These are phyloP conservation scores for Mortierella antarctica DNA, from an alignment of 192 early-diverging fungal genomes.

Conservation along the genomic window DNA sequence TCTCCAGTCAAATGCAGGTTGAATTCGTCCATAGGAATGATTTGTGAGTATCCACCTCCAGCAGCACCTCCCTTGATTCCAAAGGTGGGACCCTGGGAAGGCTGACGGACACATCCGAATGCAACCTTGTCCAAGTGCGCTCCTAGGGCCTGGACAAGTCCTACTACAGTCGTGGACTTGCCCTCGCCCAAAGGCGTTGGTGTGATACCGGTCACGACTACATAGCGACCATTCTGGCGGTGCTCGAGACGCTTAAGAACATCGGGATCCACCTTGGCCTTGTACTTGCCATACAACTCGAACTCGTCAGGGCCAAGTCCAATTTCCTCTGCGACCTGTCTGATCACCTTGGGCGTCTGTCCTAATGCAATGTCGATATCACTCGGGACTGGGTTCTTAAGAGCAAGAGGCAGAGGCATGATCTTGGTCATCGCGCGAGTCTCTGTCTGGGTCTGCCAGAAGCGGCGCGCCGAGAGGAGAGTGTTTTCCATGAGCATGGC, in stretches of 20 bases:
- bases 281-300: slow-evolving; percentile 88
- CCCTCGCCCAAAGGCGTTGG: slow-evolving; percentile 99
- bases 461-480: slow-evolving; percentile 79
- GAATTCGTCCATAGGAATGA: slow-evolving; percentile 99
- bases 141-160: slow-evolving; percentile 95
- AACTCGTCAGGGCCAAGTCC: slow-evolving; percentile 81
- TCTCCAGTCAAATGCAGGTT: slow-evolving; percentile 99
- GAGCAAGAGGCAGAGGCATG: slow-evolving; percentile 68
- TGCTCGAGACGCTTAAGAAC: slow-evolving; percentile 87
- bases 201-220: slow-evolving; percentile 97
- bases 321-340: slow-evolving; percentile 83
- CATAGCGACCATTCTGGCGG: slow-evolving; percentile 86
- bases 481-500: slow-evolving; percentile 97
- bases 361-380: slow-evolving; percentile 95
- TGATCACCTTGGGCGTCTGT: slow-evolving; percentile 89
- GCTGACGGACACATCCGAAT: slow-evolving; percentile 98
- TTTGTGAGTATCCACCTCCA: slow-evolving; percentile 98
- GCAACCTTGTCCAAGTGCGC: slow-evolving; percentile 88
- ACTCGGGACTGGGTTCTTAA: slow-evolving; percentile 87
- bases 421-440: slow-evolving; percentile 58
- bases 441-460: slow-evolving; percentile 60
- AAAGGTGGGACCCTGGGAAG: slow-evolving; percentile 99
- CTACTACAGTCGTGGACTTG: slow-evolving; percentile 97
- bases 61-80: slow-evolving; percentile 99
- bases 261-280: slow-evolving; percentile 90